Base-by-base conservation (phyloP, 1,139 yeast genomes). In the Hemisphaericaspora lyxosophila region DNA sequence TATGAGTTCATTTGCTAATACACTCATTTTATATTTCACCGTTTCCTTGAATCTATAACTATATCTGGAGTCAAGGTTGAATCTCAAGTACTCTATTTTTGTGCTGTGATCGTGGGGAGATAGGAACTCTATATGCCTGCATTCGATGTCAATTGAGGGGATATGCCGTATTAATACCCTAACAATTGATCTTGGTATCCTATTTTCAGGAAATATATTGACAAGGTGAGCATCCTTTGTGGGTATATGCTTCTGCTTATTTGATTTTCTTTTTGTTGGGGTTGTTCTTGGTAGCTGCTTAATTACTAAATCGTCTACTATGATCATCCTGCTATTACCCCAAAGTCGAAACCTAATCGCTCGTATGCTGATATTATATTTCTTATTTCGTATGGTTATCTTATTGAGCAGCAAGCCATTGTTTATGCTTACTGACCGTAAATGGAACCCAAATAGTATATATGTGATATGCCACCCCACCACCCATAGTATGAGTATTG, bases 401-500 rank as follows among this genome's bases (percentile, higher is more conserved):
- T 62, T 55, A 45, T 68, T 64, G 47, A 70, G 53, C 63, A 59
- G 64, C 4, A 71, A 40, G 13, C 76, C 75, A 49, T 70, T 70
- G 47, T 64, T 67, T 27, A 70, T 58, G 18, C 66, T 45, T 4
- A 71, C 39, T 15, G 64, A 57, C 26, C 55, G 50, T 26, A 70
- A 46, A 40, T 64, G 64, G 42, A 69, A 43, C 9, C 76, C 76
- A 4, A 60, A 48, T 2, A 60, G 11, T n/a, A 47, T 33, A 45
- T 61, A 62, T 9, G 60, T 39, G 11, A 60, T 16, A 33, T 51
- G 51, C 73, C 73, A 68, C 13, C 44, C 19, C 2, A 49, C 16
- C 9, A 47, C 34, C 70, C 70, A 64, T 4, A 36, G 33, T 9
- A 43, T 27, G 6, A 46, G 23, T 11, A 12, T 18, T 17, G 6